Evolutionary conservation across 805 yeast species (phyloP).

Genomic region (Saccharomycopsis capsularis): DNA sequence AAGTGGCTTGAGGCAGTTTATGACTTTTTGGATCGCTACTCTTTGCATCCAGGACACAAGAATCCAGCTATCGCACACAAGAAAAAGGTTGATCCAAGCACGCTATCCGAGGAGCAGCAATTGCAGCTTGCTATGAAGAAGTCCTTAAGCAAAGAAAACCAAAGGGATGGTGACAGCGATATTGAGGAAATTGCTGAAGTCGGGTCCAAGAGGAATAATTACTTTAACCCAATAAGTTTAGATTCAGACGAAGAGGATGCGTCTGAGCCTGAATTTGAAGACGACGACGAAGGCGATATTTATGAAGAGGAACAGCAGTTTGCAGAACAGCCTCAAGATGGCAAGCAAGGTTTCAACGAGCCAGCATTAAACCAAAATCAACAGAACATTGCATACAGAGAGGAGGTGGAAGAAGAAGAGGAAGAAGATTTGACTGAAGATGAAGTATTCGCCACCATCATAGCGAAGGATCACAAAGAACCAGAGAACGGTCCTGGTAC

Average conservation of each 20-base stretch:
- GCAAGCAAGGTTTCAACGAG: not conserved
- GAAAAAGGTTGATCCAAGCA: conserved; percentile 51
- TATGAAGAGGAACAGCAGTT: too few relatives aligned
- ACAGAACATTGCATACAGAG: not conserved
- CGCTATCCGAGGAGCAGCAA: conserved; percentile 78
- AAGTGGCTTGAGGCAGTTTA: conserved; percentile 62
- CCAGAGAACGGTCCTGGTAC: conserved; percentile 41
- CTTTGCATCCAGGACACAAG: conserved; percentile 50
- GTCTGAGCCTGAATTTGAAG: conserved; percentile 19
- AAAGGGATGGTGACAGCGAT: conserved; percentile 26
- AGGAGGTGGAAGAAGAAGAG: conserved; percentile 22
- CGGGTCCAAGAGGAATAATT: conserved; percentile 6
- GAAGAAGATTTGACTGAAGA: conserved; percentile 29
- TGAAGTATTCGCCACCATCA: conserved; percentile 44
- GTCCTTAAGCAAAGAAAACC: conserved; percentile 37
- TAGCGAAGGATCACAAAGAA: conserved; percentile 50
- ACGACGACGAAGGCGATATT: conserved; percentile 16
- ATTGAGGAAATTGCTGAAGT: conserved; percentile 19
- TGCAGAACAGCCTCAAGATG: not conserved
- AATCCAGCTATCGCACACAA: conserved; percentile 42
- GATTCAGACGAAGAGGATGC: conserved; percentile 18
- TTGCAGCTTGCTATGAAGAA: conserved; percentile 66
- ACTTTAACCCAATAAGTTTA: conserved; percentile 16
- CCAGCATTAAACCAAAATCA: not conserved
- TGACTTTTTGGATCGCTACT: conserved; percentile 59